Evolutionary conservation across 306 rosid species (phyloP).

Genomic region (Benincasa hispida): DNA sequence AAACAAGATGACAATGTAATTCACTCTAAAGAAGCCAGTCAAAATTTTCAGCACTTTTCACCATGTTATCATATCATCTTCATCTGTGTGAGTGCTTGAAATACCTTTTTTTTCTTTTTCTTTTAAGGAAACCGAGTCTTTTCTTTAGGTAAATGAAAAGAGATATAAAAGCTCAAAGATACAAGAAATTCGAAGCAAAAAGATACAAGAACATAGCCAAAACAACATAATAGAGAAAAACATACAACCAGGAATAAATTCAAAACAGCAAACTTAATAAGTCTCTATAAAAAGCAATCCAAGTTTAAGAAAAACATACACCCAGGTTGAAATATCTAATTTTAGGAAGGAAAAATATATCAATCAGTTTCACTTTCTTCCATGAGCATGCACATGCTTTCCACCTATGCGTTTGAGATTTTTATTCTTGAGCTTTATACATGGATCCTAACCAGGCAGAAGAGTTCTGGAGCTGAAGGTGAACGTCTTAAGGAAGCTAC

Average conservation of each 20-base stretch:
- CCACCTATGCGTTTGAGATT: neutral
- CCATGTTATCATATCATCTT: neutral
- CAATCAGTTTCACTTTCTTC: neutral
- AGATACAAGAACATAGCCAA: too few relatives aligned
- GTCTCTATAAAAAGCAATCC: too few relatives aligned
- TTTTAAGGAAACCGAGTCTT: too few relatives aligned
- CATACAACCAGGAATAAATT: too few relatives aligned
- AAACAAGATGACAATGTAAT: neutral
- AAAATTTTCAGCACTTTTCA: neutral
- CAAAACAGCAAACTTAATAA: too few relatives aligned
- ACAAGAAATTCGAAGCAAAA: too few relatives aligned
- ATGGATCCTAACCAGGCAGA: constrained; percentile 54
- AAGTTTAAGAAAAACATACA: too few relatives aligned
- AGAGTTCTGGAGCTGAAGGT: constrained; percentile 99
- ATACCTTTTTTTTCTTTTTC: too few relatives aligned
- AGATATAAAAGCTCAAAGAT: too few relatives aligned
- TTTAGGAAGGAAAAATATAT: neutral
- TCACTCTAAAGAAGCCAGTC: neutral
- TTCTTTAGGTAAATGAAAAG: too few relatives aligned
- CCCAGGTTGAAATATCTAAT: neutral
- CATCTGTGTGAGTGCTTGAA: neutral
- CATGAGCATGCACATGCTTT: neutral
- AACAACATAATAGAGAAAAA: too few relatives aligned
- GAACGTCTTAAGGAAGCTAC: constrained; percentile 99
- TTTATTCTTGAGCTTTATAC: neutral